These are phyloP conservation scores for Sarocladiaceae sp. DNA, from an alignment of 2,329 filamentous ascomycete genomes.

Conservation along the genomic window DNA sequence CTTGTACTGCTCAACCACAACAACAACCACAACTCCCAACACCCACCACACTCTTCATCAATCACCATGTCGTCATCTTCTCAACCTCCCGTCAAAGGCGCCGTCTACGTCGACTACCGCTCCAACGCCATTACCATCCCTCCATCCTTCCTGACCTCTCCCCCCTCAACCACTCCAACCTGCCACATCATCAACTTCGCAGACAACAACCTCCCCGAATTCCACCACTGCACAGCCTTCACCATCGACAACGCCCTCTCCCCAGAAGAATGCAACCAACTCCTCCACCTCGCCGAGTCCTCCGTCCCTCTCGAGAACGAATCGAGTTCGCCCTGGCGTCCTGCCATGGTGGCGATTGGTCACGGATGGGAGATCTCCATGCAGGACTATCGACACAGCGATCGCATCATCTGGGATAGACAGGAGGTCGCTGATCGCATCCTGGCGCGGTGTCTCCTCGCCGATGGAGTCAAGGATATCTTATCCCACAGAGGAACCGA, in stretches of 20 bases:
- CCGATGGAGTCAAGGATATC: slow-evolving; percentile 33
- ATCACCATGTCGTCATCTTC: no score
- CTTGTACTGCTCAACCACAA: background rate
- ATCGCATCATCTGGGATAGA: slow-evolving; percentile 71
- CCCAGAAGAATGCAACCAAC: slow-evolving; percentile 49
- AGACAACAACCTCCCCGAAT: slow-evolving; percentile 41
- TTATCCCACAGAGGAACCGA: slow-evolving; percentile 28
- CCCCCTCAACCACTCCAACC: slow-evolving; percentile 33
- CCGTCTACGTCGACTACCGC: slow-evolving; percentile 19
- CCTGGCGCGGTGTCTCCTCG: slow-evolving; percentile 49
- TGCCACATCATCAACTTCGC: slow-evolving; percentile 46
- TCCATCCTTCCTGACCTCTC: slow-evolving; percentile 34
- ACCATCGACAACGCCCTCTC: slow-evolving; percentile 55
- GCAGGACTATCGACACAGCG: slow-evolving; percentile 58
- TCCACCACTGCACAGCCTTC: slow-evolving; percentile 47
- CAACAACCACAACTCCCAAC: background rate
- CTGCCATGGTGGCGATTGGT: slow-evolving; percentile 63
- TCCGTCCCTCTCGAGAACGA: slow-evolving; percentile 29
- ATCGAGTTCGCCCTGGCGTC: slow-evolving; percentile 46
- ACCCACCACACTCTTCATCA: no score
- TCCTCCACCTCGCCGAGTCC: slow-evolving; percentile 46
- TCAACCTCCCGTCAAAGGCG: background rate
- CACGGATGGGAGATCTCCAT: slow-evolving; percentile 48
- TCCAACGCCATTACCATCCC: slow-evolving; percentile 30
- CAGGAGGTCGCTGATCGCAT: slow-evolving; percentile 55